Evolutionary conservation across 805 yeast genomes (phyloP), one percentile per base, ranked within the genome.

Genomic region (Zygoascus tannicola): DNA sequence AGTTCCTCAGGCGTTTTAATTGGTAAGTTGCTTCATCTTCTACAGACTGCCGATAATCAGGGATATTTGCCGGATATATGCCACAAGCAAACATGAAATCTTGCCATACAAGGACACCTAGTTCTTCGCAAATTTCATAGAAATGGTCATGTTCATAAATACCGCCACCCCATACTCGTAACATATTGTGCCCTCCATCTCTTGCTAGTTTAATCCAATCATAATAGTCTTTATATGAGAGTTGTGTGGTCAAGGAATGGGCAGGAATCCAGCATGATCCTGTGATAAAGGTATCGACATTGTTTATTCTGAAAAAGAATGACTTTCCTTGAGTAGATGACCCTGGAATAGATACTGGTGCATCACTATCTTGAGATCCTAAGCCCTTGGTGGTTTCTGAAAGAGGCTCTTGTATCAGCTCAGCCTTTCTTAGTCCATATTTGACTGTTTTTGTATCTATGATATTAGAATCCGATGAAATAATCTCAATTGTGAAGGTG

Each of bases 21-120:
- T 71, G 75, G 40, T 61, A 56, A 15, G 44, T 51, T 1, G 62
- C 66, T 48, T 74, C 79, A 8, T 50, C 44, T 10, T 48, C 33
- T 2, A 74, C 73, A 33, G 53, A 56, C 2, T 52, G 53, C n/a
- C 63, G 51, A 46, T 70, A 71, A 10, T 52, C 56, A 2, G 54
- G 55, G n/a, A 35, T 35, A 48, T 68, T 61, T 3, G 64, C 71
- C 2, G 78, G 78, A 47, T 74, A 74, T 38, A 67, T 71, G 1
- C 76, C 78, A 58, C 79, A 74, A 2, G 74, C 78, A 62, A 74
- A 74, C 76, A 73, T 68, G 52, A 74, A 71, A 52, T 74, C 79
- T 44, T 74, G 78, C 76, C 78, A 74, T 8, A 74, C 69, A 50
- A 74, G 38, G 12, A 74, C 43, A 3, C 75, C 75, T 3, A 59